Percentiles rank a stretch among this genome's conserved stretches.
Conservation (phyloP, 768 basidiomycete genomes). For the Gelatoporia subvermispora region DNA sequence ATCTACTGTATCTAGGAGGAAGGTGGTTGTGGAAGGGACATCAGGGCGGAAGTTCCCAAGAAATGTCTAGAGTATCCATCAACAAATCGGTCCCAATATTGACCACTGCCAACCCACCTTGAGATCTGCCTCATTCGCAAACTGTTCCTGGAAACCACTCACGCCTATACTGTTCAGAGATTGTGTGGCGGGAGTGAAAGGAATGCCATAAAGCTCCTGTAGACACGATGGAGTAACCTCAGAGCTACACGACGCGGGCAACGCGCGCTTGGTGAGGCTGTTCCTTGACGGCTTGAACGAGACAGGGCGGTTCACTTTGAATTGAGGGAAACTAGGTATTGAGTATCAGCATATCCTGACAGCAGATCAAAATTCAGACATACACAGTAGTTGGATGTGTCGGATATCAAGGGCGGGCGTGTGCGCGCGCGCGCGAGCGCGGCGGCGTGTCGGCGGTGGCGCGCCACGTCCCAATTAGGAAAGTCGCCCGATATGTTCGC, state of each 20-base stretch:
- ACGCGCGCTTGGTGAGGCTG: constrained; percentile 2
- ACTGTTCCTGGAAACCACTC: constrained; percentile 28
- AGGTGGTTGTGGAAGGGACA: constrained; percentile 9
- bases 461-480: no score
- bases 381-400: constrained; percentile 26
- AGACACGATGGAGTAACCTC: constrained; percentile 28
- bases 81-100: constrained; percentile 36
- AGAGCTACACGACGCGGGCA: constrained; percentile 17
- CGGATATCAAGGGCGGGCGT: no score
- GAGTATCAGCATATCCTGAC: no score
- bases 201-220: constrained; percentile 24
- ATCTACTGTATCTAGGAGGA: constrained; percentile 31
- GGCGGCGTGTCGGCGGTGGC: no score
- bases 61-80: constrained; percentile 39
- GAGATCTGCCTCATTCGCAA: constrained; percentile 25
- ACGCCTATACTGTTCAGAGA: constrained; percentile 25
- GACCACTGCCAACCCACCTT: constrained; percentile 24
- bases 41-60: constrained; percentile 18
- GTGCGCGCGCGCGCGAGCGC: no score
- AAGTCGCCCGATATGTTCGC: no score
- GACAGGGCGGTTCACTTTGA: background rate
- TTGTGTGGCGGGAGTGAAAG: constrained; percentile 13
- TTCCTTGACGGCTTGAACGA: background rate
- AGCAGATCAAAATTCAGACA: background rate
- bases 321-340: background rate